phyloP scores from a whole-genome alignment of 2,329 filamentous ascomycete species.

The Botrytis elliptica region DNA sequence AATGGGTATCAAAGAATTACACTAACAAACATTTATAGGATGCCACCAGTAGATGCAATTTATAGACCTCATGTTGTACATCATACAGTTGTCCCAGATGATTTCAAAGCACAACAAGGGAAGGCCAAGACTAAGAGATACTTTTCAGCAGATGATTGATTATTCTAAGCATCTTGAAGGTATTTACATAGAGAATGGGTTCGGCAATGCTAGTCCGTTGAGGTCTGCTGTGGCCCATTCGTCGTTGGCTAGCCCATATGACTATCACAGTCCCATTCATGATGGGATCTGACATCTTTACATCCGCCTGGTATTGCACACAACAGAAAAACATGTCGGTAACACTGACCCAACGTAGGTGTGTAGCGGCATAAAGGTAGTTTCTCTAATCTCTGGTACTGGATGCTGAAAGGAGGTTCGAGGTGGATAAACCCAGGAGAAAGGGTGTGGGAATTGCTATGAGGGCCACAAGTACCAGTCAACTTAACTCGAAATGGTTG shows the following conservation, averaged over 20 bases:
- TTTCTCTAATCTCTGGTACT: neutral
- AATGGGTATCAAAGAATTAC: neutral
- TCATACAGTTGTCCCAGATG: conserved; percentile 70
- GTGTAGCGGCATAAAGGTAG: neutral
- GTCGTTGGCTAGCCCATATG: neutral
- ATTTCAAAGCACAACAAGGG: conserved; percentile 67
- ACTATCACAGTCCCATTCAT: neutral
- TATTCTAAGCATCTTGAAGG: neutral
- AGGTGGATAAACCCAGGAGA: neutral
- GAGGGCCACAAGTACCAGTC: neutral
- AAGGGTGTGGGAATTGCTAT: neutral
- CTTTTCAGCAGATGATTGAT: conserved; percentile 59
- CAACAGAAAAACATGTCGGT: neutral
- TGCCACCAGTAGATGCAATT: conserved; percentile 84
- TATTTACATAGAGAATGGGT: neutral
- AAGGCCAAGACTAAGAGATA: conserved; percentile 69
- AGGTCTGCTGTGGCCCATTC: neutral
- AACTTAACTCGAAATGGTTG: neutral
- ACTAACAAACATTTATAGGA: conserved; percentile 45
- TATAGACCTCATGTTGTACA: conserved; percentile 93
- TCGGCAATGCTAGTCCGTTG: neutral
- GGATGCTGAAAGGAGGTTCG: neutral
- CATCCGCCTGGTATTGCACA: neutral
- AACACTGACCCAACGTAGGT: neutral
- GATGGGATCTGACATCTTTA: neutral